phyloP scores from a whole-genome alignment of 371 early-diverging fungal genomes.

The Mucor piriformis region DNA sequence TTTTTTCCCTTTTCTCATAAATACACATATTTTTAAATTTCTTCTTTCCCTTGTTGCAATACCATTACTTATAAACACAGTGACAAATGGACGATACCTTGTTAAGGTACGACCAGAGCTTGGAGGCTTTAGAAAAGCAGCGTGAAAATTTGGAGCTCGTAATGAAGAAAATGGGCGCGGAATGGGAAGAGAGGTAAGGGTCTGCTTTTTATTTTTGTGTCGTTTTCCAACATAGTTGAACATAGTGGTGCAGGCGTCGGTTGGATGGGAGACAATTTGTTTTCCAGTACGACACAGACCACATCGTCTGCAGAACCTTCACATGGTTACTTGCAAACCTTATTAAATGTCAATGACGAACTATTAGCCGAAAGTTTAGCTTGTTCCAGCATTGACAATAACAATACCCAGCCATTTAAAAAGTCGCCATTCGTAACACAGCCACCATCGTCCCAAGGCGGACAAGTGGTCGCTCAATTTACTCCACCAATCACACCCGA shows the following conservation, averaged over 20 bases:
- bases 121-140: slow-evolving; percentile 44
- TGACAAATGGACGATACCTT: slow-evolving; percentile 36
- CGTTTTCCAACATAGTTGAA: neutral
- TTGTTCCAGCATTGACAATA: neutral
- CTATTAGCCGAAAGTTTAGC: slow-evolving; percentile 24
- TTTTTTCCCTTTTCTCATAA: neutral
- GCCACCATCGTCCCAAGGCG: slow-evolving; percentile 4
- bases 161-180: slow-evolving; percentile 49
- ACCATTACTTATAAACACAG: too few species aligned
- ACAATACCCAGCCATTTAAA: neutral
- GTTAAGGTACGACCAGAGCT: slow-evolving; percentile 38
- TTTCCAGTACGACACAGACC: neutral
- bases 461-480: neutral
- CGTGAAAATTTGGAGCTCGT: slow-evolving; percentile 42
- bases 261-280: slow-evolving; percentile 31
- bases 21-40: neutral
- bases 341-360: slow-evolving; percentile 26
- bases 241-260: slow-evolving; percentile 51
- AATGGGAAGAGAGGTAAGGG: slow-evolving; percentile 58
- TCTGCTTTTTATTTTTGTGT: too few species aligned
- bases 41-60: too few species aligned
- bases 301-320: slow-evolving; percentile 9
- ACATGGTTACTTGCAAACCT: slow-evolving; percentile 23
- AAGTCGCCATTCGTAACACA: neutral
- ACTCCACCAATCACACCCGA: slow-evolving; percentile 10